These are phyloP conservation scores for Lodderomyces parapsilosis DNA, from an alignment of 1,139 yeast species.

Conservation along the genomic window DNA sequence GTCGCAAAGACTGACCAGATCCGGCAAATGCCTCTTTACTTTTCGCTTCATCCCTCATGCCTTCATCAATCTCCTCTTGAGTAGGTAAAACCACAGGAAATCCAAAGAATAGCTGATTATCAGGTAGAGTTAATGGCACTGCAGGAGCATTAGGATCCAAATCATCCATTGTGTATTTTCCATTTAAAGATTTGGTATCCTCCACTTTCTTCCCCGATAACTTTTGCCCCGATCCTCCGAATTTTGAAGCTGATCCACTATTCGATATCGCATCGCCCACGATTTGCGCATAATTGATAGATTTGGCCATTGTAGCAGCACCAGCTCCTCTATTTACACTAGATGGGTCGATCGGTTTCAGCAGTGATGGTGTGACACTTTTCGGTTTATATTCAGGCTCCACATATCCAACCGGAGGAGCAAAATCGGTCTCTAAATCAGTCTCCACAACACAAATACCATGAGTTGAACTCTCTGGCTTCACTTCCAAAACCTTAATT, in stretches of 20 bases:
- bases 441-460: slow-evolving; percentile 96
- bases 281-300: slow-evolving; percentile 66
- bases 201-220: slow-evolving; percentile 61
- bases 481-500: slow-evolving; percentile 82
- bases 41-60: slow-evolving; percentile 16
- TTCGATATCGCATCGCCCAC: slow-evolving; percentile 39
- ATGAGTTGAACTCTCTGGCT: slow-evolving; percentile 64
- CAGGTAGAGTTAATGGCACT: slow-evolving; percentile 71
- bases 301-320: slow-evolving; percentile 76
- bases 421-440: slow-evolving; percentile 95
- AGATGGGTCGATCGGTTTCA: slow-evolving; percentile 33
- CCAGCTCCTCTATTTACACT: slow-evolving; percentile 44
- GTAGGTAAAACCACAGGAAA: slow-evolving; percentile 80
- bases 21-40: slow-evolving; percentile 47
- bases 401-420: slow-evolving; percentile 97
- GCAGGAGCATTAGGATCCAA: slow-evolving; percentile 60
- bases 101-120: slow-evolving; percentile 89
- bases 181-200: slow-evolving; percentile 7
- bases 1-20: slow-evolving; percentile 70
- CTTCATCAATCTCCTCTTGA: slow-evolving; percentile 41
- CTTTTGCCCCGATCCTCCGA: slow-evolving; percentile 68
- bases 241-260: slow-evolving; percentile 24
- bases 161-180: slow-evolving; percentile 29
- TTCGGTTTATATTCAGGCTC: slow-evolving; percentile 68
- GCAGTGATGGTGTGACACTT: slow-evolving; percentile 27